Evolutionary conservation across 148 eudicot genomes (phyloP), one percentile per base, ranked within the genome.

Genomic region (Vaccinium myrtillus): DNA sequence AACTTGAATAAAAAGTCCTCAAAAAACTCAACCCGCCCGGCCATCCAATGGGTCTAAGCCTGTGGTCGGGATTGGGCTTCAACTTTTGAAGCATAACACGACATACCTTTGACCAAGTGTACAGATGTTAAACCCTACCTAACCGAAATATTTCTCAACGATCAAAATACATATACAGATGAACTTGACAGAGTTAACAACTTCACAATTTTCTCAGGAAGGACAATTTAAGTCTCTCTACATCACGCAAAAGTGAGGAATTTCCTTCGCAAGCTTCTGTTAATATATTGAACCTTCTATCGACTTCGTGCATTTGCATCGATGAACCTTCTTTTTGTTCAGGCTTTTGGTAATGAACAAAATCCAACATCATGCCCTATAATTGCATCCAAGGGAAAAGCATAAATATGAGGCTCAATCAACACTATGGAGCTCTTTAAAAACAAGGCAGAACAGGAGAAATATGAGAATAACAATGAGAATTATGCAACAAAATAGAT

Each of bases 191-290:
- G 48, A 82, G 27, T 73, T 27, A 70, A 69, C 79, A 70, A 69
- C 79, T 39, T 19, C 10, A 61, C 1, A 13, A 36, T 13, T 58
- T 82, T n/a, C 67, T 70, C 75, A 69, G 82, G 1, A 84, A 81
- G 69, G 84, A 85, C 77, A 86, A 79, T 77, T 85, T 78, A 55
- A 93, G 92, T 65, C 88, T 90, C 82, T 90, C 94, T 36, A 92
- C 93, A 63, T 85, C 86, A 50, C 71, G 82, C 85, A 92, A 80
- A 39, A 92, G 93, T 56, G 91, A 90, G 50, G 91, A 90, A 82
- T 88, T 92, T 83, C 94, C 92, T 65, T 90, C 94, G 85, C 97
- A 95, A 16, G 89, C 91, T 79, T 90, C 93, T 77, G 48, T 85
- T 83, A 95, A 73, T 56, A 88, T 6, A 55, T 82, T 59, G 59